phyloP scores from a whole-genome alignment of 1,284 basidiomycete species.

The Ganoderma lucidum region DNA sequence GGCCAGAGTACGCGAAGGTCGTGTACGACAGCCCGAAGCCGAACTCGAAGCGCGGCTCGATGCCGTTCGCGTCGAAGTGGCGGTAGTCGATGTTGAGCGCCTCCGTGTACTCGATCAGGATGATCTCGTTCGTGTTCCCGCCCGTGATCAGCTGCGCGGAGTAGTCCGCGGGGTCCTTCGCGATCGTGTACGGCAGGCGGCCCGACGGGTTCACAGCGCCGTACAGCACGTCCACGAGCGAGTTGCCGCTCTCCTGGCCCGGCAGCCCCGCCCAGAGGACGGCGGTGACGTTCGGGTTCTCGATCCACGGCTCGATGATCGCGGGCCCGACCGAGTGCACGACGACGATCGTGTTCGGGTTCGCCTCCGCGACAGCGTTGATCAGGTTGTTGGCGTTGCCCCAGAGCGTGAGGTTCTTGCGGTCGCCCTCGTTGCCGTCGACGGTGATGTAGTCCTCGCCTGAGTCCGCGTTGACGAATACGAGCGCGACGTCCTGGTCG shows the following conservation, averaged over 20 bases:
- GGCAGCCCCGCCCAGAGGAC: conserved; percentile 73
- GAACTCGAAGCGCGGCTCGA: conserved; percentile 76
- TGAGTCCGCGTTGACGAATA: conserved; percentile 78
- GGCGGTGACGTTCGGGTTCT: conserved; percentile 79
- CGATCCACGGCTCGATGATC: conserved; percentile 80
- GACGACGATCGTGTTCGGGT: conserved; percentile 81
- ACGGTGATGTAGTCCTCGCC: conserved; percentile 50
- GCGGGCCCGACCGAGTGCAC: conserved; percentile 82
- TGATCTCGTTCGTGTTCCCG: conserved; percentile 47
- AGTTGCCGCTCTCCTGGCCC: conserved; percentile 83
- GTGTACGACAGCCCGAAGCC: conserved; percentile 90
- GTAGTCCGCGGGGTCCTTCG: conserved; percentile 74
- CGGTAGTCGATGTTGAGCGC: conserved; percentile 81
- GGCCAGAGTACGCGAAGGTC: conserved; percentile 70
- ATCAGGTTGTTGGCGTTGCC: conserved; percentile 10
- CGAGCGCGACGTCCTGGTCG: conserved; percentile 69
- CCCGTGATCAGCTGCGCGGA: conserved; percentile 61
- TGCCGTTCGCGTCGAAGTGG: conserved; percentile 72
- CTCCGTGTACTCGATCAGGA: conserved; percentile 73
- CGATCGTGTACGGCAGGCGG: conserved; percentile 84
- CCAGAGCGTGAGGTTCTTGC: conserved; percentile 78
- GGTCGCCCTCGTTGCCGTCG: conserved; percentile 57
- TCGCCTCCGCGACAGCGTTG: conserved; percentile 41
- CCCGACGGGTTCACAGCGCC: conserved; percentile 79
- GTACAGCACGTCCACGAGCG: conserved; percentile 77